Evolutionary conservation across 2,329 filamentous ascomycete species (phyloP), one percentile per base, ranked within the genome.

Genomic region (Rhexocercosporidium sp.): DNA sequence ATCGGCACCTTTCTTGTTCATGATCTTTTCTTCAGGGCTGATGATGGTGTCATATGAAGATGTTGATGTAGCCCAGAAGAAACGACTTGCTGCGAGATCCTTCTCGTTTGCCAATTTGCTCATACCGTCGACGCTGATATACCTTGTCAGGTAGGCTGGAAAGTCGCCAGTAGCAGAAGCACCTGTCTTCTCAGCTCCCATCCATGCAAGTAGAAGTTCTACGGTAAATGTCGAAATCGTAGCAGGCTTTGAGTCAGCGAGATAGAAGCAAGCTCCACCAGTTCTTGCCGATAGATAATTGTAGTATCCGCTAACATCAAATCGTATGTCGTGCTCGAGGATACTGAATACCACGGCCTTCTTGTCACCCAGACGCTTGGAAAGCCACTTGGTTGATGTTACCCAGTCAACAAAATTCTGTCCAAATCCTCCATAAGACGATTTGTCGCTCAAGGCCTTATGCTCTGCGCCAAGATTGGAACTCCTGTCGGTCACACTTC

Each of bases 111-210:
- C 22, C 8, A 70, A n/a, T 2, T 37, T 37, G 47, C 56, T 64
- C 31, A 68, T 63, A 14, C 57, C 41, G 4, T 68, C 62, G 1
- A 61, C 44, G 6, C 39, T 46, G 25, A 49, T 65, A 37, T 70
- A 68, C 39, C 64, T 49, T 16, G 60, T 59, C 14, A 70, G 46
- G 20, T 56, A 62, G 0, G 68, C 68, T 16, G 66, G 66, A 12
- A 68, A 39, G 3, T 64, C 69, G 7, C 14, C 31, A 14, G 46
- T 54, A 7, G n/a, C 59, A 41, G 41, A 29, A 44, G 34, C 49
- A 25, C 70, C 70, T 5, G 63, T 34, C 47, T 69, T 72, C 51
- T 68, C 69, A 12, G 63, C 66, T 1, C 70, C 70, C 70, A 72
- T 72, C 70, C 70, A 72, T 9, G 67, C 66, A 22, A 72, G 47